Base-by-base conservation (phyloP, 768 basidiomycete genomes). In the Leccinum incarnatum region DNA sequence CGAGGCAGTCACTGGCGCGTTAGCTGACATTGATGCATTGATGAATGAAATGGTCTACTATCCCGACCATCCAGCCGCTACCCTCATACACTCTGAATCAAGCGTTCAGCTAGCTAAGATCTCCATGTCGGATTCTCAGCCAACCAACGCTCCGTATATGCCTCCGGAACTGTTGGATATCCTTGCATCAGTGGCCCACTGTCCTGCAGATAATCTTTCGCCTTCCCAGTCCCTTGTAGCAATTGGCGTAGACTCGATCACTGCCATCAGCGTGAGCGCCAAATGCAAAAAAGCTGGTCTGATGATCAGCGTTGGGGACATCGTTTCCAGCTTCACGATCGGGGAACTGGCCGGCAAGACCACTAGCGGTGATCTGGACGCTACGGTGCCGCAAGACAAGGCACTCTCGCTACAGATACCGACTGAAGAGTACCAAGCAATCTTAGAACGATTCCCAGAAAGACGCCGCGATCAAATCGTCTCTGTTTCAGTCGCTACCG, bases 221-320 rank as follows among this genome's bases (percentile, higher is more conserved):
- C 58, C 70, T 17, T 61, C 66, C 4, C 80, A 77, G 6, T 73
- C 74, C 4, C 71, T 81, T 17, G 69, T 70, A 12, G 70, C 76
- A 6, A 63, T 82, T 11, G 81, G 81, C 19, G 69, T 82, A 11
- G 81, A 82, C 62, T 82, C 81, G 2, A 81, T 82, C 57, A 78
- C 77, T 19, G 79, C 81, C 21, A 78, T 82, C 36, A 76, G 77
- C 53, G 68, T 82, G 12, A 71, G 72, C 10, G 73, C 77, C 7
- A 78, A 72, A 56, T 75, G 74, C 62, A 72, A 76, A 48, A 67
- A 69, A 48, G 69, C 65, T 4, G 80, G 80, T 1, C 58, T 81
- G 46, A 58, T 47, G 14, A 50, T 75, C 25, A 60, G 54, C 12
- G 73, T 75, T 3, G 76, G 71, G 30, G 78, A 81, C 56, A 72